Base-by-base conservation (phyloP, 352 stramenopile genomes). In the Phytophthora megakarya region DNA sequence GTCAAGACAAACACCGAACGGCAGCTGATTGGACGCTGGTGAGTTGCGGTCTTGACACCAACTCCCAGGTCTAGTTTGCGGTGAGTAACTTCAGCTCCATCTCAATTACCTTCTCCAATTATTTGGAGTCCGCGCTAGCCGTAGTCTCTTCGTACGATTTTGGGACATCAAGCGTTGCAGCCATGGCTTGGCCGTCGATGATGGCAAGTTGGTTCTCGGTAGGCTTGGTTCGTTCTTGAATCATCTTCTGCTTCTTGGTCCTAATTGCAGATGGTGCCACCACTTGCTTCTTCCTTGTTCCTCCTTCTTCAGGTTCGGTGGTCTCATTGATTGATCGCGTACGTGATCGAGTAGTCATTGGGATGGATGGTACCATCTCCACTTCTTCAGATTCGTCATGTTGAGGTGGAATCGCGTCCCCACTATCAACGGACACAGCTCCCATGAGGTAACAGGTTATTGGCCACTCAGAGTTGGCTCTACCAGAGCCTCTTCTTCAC, bases 1-100 rank as follows among this genome's bases (percentile, higher is more conserved):
- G 37, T 62, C 43, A 59, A 48, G 7, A 37, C 33, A 11, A 39
- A 8, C 30, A 40, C 13, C 48, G n/a, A 54, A 15, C 28, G 47
- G 25, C 47, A 54, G 21, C 47, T 18, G 26, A 57, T 57, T 28
- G 35, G 35, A 16, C 39, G 37, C 9, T 57, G 49, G 22, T 57
- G 23, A 7, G 44, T n/a, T n/a, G n/a, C n/a, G n/a, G n/a, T n/a
- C n/a, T n/a, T n/a, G n/a, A n/a, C n/a, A n/a, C n/a, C n/a, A n/a
- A n/a, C n/a, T n/a, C n/a, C n/a, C n/a, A n/a, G n/a, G n/a, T n/a
- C n/a, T n/a, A n/a, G n/a, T n/a, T n/a, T n/a, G n/a, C n/a, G n/a
- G n/a, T 9, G 26, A 32, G 26, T 32, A 9, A 32, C 26, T 32
- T 9, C 26, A 32, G 23, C 37, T 59, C 50, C 48, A 22, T 48